A percentile compares a stretch with the other conserved stretches of the same genome.
Conservation (phyloP, 1,139 yeast genomes). For the Suhomyces panamericanus region DNA sequence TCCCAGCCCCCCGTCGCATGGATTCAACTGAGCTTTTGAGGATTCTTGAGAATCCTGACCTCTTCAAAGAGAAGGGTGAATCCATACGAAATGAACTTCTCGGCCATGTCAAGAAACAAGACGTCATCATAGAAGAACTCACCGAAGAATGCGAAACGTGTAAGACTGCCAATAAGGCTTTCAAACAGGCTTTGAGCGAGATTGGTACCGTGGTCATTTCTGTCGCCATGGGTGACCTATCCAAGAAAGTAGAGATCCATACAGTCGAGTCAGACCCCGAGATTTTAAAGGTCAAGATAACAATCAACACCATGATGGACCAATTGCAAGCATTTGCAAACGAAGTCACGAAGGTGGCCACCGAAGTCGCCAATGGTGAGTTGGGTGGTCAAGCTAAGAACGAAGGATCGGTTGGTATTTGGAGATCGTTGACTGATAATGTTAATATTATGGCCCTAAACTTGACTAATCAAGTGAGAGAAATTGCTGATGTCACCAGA, state of each 20-base stretch:
- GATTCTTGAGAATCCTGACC: slow-evolving; percentile 43
- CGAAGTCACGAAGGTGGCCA: slow-evolving; percentile 83
- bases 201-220: slow-evolving; percentile 81
- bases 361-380: slow-evolving; percentile 87
- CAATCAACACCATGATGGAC: slow-evolving; percentile 87
- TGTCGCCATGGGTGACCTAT: slow-evolving; percentile 82
- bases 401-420: slow-evolving; percentile 80
- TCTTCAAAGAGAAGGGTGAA: slow-evolving; percentile 31
- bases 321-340: slow-evolving; percentile 79
- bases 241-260: slow-evolving; percentile 73
- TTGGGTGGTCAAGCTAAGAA: slow-evolving; percentile 86
- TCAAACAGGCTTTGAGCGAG: slow-evolving; percentile 73
- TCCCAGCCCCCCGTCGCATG: slow-evolving; percentile 18
- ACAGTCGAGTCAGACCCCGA: slow-evolving; percentile 73
- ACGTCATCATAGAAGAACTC: slow-evolving; percentile 29
- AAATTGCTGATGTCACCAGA: slow-evolving; percentile 84
- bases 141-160: slow-evolving; percentile 51
- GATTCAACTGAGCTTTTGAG: slow-evolving; percentile 34
- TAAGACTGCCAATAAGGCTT: slow-evolving; percentile 69
- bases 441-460: slow-evolving; percentile 87
- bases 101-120: slow-evolving; percentile 35
- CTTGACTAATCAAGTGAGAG: slow-evolving; percentile 79
- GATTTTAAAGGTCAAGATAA: slow-evolving; percentile 72
- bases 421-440: slow-evolving; percentile 82
- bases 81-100: slow-evolving; percentile 36